Evolutionary conservation across 768 basidiomycete genomes (phyloP), one percentile per base, ranked within the genome.

Genomic region (Termitomyces sp.): DNA sequence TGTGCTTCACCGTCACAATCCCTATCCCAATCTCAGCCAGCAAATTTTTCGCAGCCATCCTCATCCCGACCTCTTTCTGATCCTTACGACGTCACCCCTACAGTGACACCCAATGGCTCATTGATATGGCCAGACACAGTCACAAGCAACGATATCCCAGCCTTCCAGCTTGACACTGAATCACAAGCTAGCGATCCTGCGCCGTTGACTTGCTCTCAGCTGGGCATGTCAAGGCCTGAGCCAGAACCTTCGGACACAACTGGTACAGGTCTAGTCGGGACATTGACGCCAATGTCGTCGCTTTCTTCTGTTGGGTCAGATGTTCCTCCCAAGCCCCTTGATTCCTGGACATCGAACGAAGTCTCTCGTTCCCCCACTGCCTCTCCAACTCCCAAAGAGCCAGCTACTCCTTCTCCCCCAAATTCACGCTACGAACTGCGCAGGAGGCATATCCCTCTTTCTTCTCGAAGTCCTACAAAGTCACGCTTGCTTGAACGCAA

Each of bases 21-120:
- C 3, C 57, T 56, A 18, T 56, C 43, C 3, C 61, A 57, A 18
- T 56, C 41, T 20, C 45, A 56, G 24, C 44, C 50, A 45, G 32
- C 51, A 41, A 52, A 57, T 28, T 18, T 55, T 22, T 69, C 68
- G 3, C 72, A 71, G 52, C 62, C 58, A 56, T 44, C 71, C 56
- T 60, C 65, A 36, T 69, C 72, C 26, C 62, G 64, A 33, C 69
- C 72, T 36, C 64, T 66, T 30, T 72, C 76, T 20, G 78, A 80
- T 20, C 67, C 69, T 7, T 77, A 74, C 54, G 68, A 84, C 55
- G 72, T 76, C 45, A 82, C 85, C 0, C 84, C 86, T 11, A 55
- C 78, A 32, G 72, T 79, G 33, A 82, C 83, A 8, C 83, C 83
- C 3, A 79, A 80, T 54, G 80, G 81, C 36, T 82, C 82, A n/a